Base-by-base conservation (phyloP, 495 filamentous ascomycete species). In the Aspergillus egyptiacus region DNA sequence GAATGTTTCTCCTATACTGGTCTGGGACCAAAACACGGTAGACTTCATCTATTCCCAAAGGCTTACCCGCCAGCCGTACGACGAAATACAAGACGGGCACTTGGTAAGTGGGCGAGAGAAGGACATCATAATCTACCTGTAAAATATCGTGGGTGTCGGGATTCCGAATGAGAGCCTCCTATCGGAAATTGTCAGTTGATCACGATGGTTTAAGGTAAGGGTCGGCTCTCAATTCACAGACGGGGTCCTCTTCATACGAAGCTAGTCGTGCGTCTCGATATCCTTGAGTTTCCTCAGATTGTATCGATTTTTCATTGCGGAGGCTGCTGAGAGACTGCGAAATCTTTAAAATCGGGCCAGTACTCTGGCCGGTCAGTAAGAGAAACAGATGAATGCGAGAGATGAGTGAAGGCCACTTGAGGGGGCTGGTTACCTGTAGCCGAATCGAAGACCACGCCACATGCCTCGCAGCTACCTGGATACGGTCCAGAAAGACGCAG, bases 21-120 rank as follows among this genome's bases (percentile, higher is more conserved):
- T 77, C 64, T 11, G 88, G 86, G 46, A 91, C 85, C 32, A 90
- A 71, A 36, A 74, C 70, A 32, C 77, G 68, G 63, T 89, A 89
- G 46, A 91, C 77, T 11, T 75, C 72, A 47, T 90, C 83, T 59
- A 89, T 51, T 73, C 82, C 55, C 69, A 76, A 32, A 56, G 71
- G 66, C 80, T 82, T 48, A 66, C 79, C 72, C 50, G 81, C 72
- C 53, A 81, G 77, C 57, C 84, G 83, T 38, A 77, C 61, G 18
- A 62, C 60, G 54, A 78, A 74, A 56, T 73, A 78, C 53, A 78
- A 62, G 42, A 78, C 72, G 36, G 75, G 76, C 25, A 76, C 73
- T 36, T 69, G 69, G 53, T 78, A 79, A 50, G 70, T 70, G 35
- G 66, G 55, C 31, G 74, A 79, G 39, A 69, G 56, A 42, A 72